A percentile compares a stretch with the other conserved stretches of the same genome.
phyloP scores from a whole-genome alignment of 495 filamentous ascomycete genomes.

The Gamarada debralockiae region DNA sequence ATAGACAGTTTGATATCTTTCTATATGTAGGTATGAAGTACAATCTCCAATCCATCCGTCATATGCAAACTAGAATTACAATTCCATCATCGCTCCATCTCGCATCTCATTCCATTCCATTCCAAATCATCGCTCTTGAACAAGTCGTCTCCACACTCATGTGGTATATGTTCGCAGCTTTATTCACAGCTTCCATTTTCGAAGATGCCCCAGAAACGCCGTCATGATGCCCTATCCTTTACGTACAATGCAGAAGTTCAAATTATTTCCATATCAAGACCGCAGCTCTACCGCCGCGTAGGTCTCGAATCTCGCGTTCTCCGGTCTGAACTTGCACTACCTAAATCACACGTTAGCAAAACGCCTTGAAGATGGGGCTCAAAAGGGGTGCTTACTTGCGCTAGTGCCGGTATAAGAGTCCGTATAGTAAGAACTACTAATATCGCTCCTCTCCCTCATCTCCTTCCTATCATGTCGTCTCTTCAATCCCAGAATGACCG shows the following conservation, averaged over 20 bases:
- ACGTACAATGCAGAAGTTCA: background rate
- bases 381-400: constrained; percentile 39
- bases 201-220: background rate
- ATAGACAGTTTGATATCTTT: too few relatives aligned
- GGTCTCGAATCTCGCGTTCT: constrained; percentile 33
- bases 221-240: background rate
- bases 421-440: constrained; percentile 42
- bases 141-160: too few relatives aligned
- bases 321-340: constrained; percentile 39
- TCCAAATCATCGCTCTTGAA: background rate
- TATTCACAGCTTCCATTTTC: too few relatives aligned
- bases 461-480: constrained; percentile 51
- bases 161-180: too few relatives aligned
- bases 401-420: constrained; percentile 41
- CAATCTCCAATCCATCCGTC: too few relatives aligned
- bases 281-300: constrained; percentile 11
- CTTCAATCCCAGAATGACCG: constrained; percentile 73
- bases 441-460: constrained; percentile 45
- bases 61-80: too few relatives aligned
- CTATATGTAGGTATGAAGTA: too few relatives aligned
- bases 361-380: background rate
- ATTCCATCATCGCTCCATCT: background rate
- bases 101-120: background rate
- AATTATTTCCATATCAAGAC: background rate
- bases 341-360: constrained; percentile 33